These are phyloP conservation scores for Apiospora phragmitis DNA, from an alignment of 2,329 filamentous ascomycete genomes.

Conservation along the genomic window DNA sequence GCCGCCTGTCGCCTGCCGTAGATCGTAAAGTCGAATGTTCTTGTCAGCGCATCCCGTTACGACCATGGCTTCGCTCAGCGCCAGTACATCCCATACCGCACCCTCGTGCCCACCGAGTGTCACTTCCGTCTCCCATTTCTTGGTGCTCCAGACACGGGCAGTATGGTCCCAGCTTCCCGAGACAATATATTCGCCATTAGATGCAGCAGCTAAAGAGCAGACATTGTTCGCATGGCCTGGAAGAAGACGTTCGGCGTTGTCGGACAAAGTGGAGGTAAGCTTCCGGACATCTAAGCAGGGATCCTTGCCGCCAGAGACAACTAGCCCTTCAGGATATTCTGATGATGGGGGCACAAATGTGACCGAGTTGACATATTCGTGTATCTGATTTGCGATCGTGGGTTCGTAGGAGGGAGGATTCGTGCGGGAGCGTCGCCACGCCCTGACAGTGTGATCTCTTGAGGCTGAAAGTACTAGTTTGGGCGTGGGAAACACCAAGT, in stretches of 20 bases:
- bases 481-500: conserved; percentile 74
- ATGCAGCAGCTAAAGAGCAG: conserved; percentile 79
- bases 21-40: conserved; percentile 79
- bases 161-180: conserved; percentile 94
- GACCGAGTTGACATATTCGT: conserved; percentile 85
- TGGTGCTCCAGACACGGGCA: conserved; percentile 82
- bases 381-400: conserved; percentile 75
- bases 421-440: conserved; percentile 72
- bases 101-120: conserved; percentile 75
- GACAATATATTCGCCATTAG: conserved; percentile 72
- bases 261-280: conserved; percentile 63
- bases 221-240: conserved; percentile 87
- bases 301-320: conserved; percentile 88
- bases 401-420: conserved; percentile 73
- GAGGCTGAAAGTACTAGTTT: conserved; percentile 81
- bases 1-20: conserved; percentile 59
- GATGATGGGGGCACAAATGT: conserved; percentile 71
- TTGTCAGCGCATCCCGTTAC: conserved; percentile 94
- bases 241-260: conserved; percentile 82
- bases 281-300: conserved; percentile 88
- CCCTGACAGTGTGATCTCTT: conserved; percentile 83
- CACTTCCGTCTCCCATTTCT: conserved; percentile 77
- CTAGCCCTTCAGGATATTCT: conserved; percentile 73
- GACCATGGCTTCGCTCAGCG: conserved; percentile 75
- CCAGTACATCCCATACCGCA: conserved; percentile 85